phyloP scores from a whole-genome alignment of 2,329 filamentous ascomycete species.

The Ophiocordyceps camponoti-leonardi region DNA sequence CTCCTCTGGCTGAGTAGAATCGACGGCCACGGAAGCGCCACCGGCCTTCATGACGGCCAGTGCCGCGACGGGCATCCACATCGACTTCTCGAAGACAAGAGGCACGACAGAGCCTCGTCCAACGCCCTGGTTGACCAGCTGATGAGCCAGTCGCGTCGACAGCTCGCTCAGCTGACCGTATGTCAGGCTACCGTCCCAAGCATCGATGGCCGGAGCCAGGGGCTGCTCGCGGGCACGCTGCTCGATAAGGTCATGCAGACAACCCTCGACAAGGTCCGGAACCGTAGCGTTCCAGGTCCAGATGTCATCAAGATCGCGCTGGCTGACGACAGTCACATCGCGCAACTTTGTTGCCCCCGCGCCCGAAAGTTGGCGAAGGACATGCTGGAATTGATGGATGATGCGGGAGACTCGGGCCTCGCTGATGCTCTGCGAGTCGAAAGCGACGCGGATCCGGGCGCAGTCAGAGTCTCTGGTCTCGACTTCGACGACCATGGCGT shows the following conservation, averaged over 20 bases:
- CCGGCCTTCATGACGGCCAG: conserved; percentile 6
- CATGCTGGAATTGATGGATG: not conserved
- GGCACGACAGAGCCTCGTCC: not conserved
- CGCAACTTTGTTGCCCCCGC: not conserved
- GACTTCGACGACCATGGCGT: conserved; percentile 1
- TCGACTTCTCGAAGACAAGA: conserved; percentile 1
- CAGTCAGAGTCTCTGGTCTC: not conserved
- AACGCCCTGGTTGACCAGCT: conserved; percentile 6
- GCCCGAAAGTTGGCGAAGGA: not conserved
- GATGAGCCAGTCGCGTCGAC: conserved; percentile 2
- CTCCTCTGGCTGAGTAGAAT: conserved; percentile 3
- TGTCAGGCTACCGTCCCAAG: conserved; percentile 24
- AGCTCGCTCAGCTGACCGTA: conserved; percentile 15
- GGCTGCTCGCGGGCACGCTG: not conserved
- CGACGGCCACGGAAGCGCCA: conserved; percentile 4
- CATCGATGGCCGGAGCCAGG: conserved; percentile 18
- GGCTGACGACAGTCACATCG: not conserved
- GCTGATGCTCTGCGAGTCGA: not conserved
- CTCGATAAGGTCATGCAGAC: not conserved
- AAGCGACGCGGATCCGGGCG: not conserved
- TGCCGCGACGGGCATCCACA: conserved; percentile 5
- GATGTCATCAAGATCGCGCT: not conserved
- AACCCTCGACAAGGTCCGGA: not conserved
- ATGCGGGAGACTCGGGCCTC: not conserved
- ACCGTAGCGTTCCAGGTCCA: not conserved